Conservation (phyloP, 495 filamentous ascomycete species). For the Penicillium chermesinum region DNA sequence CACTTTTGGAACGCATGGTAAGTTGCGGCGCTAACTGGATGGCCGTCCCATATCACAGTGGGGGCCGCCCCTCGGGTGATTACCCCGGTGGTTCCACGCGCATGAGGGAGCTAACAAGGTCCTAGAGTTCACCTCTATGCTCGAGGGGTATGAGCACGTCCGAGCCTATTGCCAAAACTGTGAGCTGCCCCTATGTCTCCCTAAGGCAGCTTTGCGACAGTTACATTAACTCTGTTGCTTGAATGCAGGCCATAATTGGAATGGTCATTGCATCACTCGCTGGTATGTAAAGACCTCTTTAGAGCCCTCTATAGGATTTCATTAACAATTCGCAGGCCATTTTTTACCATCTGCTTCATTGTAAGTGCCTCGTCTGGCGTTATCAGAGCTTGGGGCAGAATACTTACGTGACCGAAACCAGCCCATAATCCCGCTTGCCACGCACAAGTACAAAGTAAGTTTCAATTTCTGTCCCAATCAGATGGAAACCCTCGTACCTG, state of each 20-base stretch:
- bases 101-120: conserved; percentile 5
- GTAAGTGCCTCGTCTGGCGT: conserved; percentile 26
- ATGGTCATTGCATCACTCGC: conserved; percentile 46
- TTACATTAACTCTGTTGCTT: conserved; percentile 12
- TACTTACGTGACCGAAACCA: conserved; percentile 7
- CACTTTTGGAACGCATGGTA: conserved; percentile 52
- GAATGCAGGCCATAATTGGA: conserved; percentile 44
- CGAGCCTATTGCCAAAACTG: conserved; percentile 53
- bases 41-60: neutral
- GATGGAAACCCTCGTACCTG: neutral
- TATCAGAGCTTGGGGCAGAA: neutral
- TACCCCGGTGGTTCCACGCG: conserved; percentile 5
- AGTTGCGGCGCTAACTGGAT: conserved; percentile 5
- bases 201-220: too few species aligned
- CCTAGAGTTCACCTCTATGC: conserved; percentile 47
- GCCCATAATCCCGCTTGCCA: conserved; percentile 47
- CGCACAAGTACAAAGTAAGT: conserved; percentile 47
- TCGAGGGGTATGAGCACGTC: conserved; percentile 51
- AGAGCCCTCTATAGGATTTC: neutral
- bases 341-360: conserved; percentile 52
- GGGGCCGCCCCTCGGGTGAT: conserved; percentile 12
- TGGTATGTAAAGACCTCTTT: conserved; percentile 33
- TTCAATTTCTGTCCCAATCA: neutral
- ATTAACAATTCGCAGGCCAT: conserved; percentile 38
- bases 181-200: too few species aligned